Evolutionary conservation across 2,329 filamentous ascomycete species (phyloP).

Genomic region (Paraconiothyrium brasiliense): DNA sequence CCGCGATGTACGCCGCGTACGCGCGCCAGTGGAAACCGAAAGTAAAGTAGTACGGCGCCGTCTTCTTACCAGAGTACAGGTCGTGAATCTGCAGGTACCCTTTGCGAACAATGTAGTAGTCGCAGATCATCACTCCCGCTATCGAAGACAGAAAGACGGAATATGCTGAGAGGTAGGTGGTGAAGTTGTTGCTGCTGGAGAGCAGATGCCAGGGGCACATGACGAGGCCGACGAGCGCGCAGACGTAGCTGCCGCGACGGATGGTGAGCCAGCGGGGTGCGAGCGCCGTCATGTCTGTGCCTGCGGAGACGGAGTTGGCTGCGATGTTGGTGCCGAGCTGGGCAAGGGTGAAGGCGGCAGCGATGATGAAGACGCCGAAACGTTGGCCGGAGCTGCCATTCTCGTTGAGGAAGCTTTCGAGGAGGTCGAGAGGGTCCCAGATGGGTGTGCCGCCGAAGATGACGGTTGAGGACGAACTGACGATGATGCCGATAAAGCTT

Average conservation of each 20-base stretch:
- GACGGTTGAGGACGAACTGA: constrained; percentile 57
- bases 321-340: constrained; percentile 89
- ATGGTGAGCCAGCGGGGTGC: constrained; percentile 84
- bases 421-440: constrained; percentile 54
- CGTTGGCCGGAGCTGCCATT: constrained; percentile 50
- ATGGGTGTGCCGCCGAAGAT: constrained; percentile 55
- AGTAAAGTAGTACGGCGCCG: constrained; percentile 76
- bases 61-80: constrained; percentile 76
- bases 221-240: constrained; percentile 78
- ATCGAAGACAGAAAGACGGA: constrained; percentile 94
- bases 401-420: constrained; percentile 54
- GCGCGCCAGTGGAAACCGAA: constrained; percentile 83
- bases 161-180: constrained; percentile 90
- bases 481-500: constrained; percentile 75
- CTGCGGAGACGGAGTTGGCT: constrained; percentile 84
- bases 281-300: constrained; percentile 83
- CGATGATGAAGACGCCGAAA: constrained; percentile 66
- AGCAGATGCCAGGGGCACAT: constrained; percentile 91
- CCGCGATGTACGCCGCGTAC: constrained; percentile 82
- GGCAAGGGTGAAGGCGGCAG: constrained; percentile 66
- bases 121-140: constrained; percentile 86
- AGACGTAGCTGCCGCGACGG: constrained; percentile 86
- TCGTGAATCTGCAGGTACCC: constrained; percentile 82
- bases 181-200: constrained; percentile 80
- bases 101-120: constrained; percentile 87